Evolutionary conservation across 371 early-diverging fungal genomes (phyloP).

Genomic region (Astathelohania contejeani): DNA sequence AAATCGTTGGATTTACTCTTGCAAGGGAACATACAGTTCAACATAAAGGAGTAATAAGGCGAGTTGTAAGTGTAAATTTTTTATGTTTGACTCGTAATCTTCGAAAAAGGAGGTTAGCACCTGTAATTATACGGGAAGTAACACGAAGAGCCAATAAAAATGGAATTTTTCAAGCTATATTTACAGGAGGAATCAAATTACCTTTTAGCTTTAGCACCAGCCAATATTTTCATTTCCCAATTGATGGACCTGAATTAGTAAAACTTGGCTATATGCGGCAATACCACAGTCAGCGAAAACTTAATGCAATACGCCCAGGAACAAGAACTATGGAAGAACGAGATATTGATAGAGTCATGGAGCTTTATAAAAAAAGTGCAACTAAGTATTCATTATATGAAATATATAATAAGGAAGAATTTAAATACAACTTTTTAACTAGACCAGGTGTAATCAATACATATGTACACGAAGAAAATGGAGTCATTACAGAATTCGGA

Average conservation of each 20-base stretch:
- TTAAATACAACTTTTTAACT: conserved; percentile 25
- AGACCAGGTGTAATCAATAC: conserved; percentile 17
- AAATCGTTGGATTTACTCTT: conserved; percentile 48
- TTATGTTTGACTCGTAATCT: conserved; percentile 84
- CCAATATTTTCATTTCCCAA: conserved; percentile 54
- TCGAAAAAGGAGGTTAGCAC: conserved; percentile 78
- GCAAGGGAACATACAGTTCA: conserved; percentile 30
- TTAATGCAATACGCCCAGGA: not conserved
- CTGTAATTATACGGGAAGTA: conserved; percentile 90
- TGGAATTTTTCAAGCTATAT: conserved; percentile 87
- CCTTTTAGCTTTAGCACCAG: conserved; percentile 71
- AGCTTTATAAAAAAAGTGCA: conserved; percentile 30
- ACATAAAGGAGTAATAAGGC: conserved; percentile 8
- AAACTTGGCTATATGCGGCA: conserved; percentile 21
- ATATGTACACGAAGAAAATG: conserved; percentile 19
- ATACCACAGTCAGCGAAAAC: not conserved
- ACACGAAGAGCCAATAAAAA: conserved; percentile 73
- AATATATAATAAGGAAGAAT: conserved; percentile 23
- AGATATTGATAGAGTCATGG: conserved; percentile 21
- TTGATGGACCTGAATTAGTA: conserved; percentile 26
- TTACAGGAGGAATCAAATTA: conserved; percentile 75
- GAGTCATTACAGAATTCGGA: conserved; percentile 33
- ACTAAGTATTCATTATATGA: conserved; percentile 23
- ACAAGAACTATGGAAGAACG: conserved; percentile 18
- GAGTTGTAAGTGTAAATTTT: conserved; percentile 68